Base-by-base conservation (phyloP, 352 stramenopile species). In the Globisporangium cystogenes region DNA sequence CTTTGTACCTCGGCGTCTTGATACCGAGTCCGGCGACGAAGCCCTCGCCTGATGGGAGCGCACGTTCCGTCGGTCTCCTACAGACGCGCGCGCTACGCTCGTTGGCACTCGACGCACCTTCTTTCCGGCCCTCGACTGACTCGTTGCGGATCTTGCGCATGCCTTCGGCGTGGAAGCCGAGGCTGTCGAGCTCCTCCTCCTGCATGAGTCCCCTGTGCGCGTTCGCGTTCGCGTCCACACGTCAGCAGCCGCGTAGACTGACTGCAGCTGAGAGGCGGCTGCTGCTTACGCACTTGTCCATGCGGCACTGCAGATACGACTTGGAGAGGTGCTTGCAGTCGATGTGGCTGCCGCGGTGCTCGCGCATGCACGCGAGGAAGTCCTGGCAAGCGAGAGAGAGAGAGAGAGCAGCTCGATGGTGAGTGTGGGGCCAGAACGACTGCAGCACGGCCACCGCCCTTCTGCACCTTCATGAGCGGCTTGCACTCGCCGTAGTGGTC, bases 401-500 rank as follows among this genome's bases (percentile, higher is more conserved):
- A 5, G 20, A n/a, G 14, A 12, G 3, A 1, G 39, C 39, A 44
- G n/a, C 18, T 43, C 23, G 6, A 24, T n/a, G n/a, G n/a, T n/a
- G n/a, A n/a, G n/a, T n/a, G n/a, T n/a, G n/a, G n/a, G n/a, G n/a
- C n/a, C 39, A 24, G 18, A 44, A 26, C 24, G 18, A 15, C 18
- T 16, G n/a, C 39, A 15, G 18, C n/a, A 35, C 26, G 26, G 26
- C 5, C 3, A 49, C 23, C 15, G 51, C 16, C 7, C 24, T n/a
- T n/a, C 46, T 42, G 37, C 26, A 86, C 78, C 65, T 92, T 82
- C 84, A 95, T 96, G 11, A 72, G 70, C 3, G 79, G 68, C 60
- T 94, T 95, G 77, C 87, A 96, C 61, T 96, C 87, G 55, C 83
- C 82, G 36, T 93, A 87, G 66, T 96, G 87, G 62, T 96, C 87